Conservation (phyloP, 2,329 filamentous ascomycete species). For the Fusarium udum region DNA sequence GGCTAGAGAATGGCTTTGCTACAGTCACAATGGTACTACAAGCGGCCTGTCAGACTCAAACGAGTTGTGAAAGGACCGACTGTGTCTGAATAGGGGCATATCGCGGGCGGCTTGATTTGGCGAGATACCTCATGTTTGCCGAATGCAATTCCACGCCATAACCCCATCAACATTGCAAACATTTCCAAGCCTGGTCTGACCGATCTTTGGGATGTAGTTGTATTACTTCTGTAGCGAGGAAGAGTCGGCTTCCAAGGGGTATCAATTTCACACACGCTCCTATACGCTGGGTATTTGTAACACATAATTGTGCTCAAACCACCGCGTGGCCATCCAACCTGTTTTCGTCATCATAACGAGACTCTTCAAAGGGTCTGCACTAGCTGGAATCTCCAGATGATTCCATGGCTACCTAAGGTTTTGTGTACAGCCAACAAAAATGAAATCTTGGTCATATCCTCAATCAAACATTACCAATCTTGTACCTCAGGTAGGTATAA, state of each 20-base stretch:
- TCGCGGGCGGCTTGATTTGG: not conserved
- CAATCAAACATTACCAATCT: not conserved
- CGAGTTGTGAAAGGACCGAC: conserved; percentile 18
- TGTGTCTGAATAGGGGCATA: not conserved
- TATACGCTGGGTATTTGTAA: not conserved
- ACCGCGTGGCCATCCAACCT: not conserved
- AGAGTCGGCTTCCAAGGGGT: conserved; percentile 22
- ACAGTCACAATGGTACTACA: conserved; percentile 10
- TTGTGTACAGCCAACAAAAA: not conserved
- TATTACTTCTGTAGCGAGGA: not conserved
- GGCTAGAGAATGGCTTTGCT: not conserved
- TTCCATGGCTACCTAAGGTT: not conserved
- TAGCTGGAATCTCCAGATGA: not conserved
- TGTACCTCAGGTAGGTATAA: conserved; percentile 62
- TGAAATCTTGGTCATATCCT: too few relatives aligned
- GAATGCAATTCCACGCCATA: not conserved
- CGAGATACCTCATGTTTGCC: not conserved
- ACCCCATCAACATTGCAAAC: not conserved
- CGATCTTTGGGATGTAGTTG: not conserved
- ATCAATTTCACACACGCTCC: conserved; percentile 30
- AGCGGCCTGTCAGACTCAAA: conserved; percentile 1
- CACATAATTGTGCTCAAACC: not conserved
- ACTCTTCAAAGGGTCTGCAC: not conserved
- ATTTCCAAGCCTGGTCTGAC: not conserved
- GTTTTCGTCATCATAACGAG: conserved; percentile 31